Conservation (phyloP, 345 rosid genomes). For the Barbarea vulgaris region DNA sequence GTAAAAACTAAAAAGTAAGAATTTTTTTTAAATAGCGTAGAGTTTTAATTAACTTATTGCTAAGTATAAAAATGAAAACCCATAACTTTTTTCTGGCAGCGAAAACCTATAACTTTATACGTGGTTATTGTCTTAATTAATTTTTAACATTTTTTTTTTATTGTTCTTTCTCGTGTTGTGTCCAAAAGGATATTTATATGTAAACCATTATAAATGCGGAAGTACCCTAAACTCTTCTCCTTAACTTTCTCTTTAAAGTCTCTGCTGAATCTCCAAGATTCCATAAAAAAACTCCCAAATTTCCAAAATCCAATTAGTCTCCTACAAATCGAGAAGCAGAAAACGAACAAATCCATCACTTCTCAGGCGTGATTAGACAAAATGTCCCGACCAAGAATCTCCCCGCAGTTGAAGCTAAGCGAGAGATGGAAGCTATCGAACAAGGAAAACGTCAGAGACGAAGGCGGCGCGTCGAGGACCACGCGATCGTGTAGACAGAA, state of each 20-base stretch:
- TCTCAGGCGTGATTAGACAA: neutral
- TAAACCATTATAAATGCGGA: conserved; percentile 28
- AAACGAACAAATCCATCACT: neutral
- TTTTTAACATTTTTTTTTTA: neutral
- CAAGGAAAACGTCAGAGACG: conserved; percentile 44
- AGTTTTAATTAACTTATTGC: neutral
- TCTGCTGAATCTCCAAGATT: neutral
- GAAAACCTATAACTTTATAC: neutral
- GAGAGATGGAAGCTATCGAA: conserved; percentile 58
- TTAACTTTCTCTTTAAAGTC: neutral
- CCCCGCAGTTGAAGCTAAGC: conserved; percentile 43
- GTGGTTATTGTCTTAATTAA: neutral
- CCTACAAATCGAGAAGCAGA: neutral
- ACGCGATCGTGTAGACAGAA: conserved; percentile 46
- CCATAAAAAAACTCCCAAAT: neutral
- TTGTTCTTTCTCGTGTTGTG: neutral
- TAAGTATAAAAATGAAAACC: too few species aligned
- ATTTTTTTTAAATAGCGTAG: neutral
- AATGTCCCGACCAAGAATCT: conserved; percentile 27
- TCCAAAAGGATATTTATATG: neutral
- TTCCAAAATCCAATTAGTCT: neutral
- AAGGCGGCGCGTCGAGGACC: neutral
- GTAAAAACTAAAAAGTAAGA: too few species aligned
- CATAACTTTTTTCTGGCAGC: too few species aligned
- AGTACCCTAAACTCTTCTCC: conserved; percentile 16